Evolutionary conservation across 192 early-diverging fungal species (phyloP), one percentile per base, ranked within the genome.

Genomic region (Helicostylum pulchrum): DNA sequence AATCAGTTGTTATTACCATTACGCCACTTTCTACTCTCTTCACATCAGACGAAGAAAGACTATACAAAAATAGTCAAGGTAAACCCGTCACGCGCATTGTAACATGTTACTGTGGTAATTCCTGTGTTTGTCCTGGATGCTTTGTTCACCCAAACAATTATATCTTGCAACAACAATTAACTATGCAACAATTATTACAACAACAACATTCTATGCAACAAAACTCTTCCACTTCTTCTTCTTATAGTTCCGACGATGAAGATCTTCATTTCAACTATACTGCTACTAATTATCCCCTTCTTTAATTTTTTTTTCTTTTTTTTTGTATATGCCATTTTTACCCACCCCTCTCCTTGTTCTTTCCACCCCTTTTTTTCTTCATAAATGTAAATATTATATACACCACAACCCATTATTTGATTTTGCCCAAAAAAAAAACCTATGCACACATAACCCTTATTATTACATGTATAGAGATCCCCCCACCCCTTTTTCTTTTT

Each of bases 1-100:
- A 73, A 45, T 68, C 71, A 9, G 66, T 73, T 19, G 66, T 68
- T n/a, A 73, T 67, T 31, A 67, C 71, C 21, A 67, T 67, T 39
- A 61, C 66, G 11, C 55, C 66, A 21, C 49, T 73, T 19, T 56
- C 63, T 8, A 48, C 34, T 48, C 21, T 45, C 14, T 31, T 42
- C n/a, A 62, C 50, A 32, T 23, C 31, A 12, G 9, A 21, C 20
- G 4, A 42, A 15, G n/a, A 62, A 51, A 42, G 44, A 43, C n/a
- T 12, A 49, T 21, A 46, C 9, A 45, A 23, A 39, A 21, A 51
- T 21, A 55, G 47, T 61, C 50, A 43, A 48, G 17, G 62, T 11
- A 44, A 10, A 39, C n/a, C 59, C 17, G 43, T 20, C n/a, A 73
- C 61, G 14, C 61, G 66, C 2, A 64, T 73, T 20, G 66, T 73